phyloP scores from a whole-genome alignment of 2,329 filamentous ascomycete genomes.

The Myriosclerotinia duriaeana region DNA sequence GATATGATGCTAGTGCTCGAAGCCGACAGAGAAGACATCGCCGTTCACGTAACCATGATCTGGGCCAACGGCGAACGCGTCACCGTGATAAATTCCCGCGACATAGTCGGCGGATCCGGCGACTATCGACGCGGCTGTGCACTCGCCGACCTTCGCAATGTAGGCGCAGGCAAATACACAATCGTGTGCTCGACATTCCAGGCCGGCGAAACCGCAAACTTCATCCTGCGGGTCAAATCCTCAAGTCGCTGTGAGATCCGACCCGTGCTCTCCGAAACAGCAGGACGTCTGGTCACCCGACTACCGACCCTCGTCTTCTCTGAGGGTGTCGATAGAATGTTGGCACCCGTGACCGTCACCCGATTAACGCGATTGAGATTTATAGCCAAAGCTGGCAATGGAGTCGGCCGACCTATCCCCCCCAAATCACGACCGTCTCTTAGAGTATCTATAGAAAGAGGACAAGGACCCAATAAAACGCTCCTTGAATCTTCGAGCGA shows the following conservation, averaged over 20 bases:
- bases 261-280: slow-evolving; percentile 68
- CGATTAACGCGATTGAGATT: slow-evolving; percentile 33
- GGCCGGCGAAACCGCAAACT: slow-evolving; percentile 70
- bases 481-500: slow-evolving; percentile 65
- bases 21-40: slow-evolving; percentile 62
- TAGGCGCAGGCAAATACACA: slow-evolving; percentile 77
- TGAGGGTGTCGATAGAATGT: slow-evolving; percentile 51
- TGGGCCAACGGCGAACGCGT: slow-evolving; percentile 74
- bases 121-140: slow-evolving; percentile 83
- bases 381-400: slow-evolving; percentile 37
- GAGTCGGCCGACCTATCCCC: neutral
- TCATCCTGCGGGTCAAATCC: slow-evolving; percentile 72
- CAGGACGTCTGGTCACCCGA: slow-evolving; percentile 66
- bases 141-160: slow-evolving; percentile 57
- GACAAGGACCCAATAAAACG: slow-evolving; percentile 66
- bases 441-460: slow-evolving; percentile 70
- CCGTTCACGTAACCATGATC: slow-evolving; percentile 81
- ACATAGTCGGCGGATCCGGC: slow-evolving; percentile 80
- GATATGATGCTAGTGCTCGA: slow-evolving; percentile 74
- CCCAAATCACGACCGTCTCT: slow-evolving; percentile 50
- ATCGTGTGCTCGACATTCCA: slow-evolving; percentile 91
- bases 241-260: slow-evolving; percentile 55
- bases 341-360: slow-evolving; percentile 35
- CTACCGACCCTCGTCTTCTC: slow-evolving; percentile 55
- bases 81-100: slow-evolving; percentile 66